Conservation (phyloP, 2,329 filamentous ascomycete genomes). For the Akanthomyces lecanii region DNA sequence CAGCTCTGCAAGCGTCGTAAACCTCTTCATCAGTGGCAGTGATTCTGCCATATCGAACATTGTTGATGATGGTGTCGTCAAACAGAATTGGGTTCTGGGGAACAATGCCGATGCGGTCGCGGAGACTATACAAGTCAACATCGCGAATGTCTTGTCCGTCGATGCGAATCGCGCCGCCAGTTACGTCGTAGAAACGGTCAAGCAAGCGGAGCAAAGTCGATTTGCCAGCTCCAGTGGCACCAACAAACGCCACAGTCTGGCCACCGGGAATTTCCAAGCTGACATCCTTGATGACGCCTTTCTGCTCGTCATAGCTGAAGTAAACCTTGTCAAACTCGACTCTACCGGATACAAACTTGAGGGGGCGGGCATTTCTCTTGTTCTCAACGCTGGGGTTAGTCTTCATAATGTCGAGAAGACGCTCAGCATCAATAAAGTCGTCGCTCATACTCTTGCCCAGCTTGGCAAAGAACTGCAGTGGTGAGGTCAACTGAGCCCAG, state of each 20-base stretch:
- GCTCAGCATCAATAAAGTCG: constrained; percentile 55
- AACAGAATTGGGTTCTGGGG: constrained; percentile 54
- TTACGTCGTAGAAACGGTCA: constrained; percentile 56
- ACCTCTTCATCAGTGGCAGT: constrained; percentile 53
- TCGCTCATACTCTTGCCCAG: constrained; percentile 53
- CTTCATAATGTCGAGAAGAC: constrained; percentile 54
- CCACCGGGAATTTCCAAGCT: constrained; percentile 48
- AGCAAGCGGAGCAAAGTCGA: constrained; percentile 56
- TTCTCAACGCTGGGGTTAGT: constrained; percentile 53
- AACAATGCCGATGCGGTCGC: constrained; percentile 52
- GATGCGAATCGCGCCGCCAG: constrained; percentile 47
- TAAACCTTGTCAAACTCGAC: constrained; percentile 52
- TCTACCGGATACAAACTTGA: constrained; percentile 49
- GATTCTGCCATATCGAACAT: constrained; percentile 53
- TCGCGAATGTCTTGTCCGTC: constrained; percentile 55
- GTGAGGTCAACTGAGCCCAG: constrained; percentile 68
- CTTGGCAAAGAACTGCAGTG: constrained; percentile 64
- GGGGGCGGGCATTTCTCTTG: constrained; percentile 44
- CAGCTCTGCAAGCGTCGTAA: constrained; percentile 49
- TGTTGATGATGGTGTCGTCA: constrained; percentile 56
- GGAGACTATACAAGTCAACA: constrained; percentile 46
- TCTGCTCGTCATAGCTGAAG: constrained; percentile 58
- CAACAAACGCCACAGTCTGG: constrained; percentile 56
- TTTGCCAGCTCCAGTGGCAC: constrained; percentile 56
- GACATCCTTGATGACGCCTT: constrained; percentile 52